Conservation (phyloP, 202 grass and related monocot genomes). For the Hordeum pubiflorum region DNA sequence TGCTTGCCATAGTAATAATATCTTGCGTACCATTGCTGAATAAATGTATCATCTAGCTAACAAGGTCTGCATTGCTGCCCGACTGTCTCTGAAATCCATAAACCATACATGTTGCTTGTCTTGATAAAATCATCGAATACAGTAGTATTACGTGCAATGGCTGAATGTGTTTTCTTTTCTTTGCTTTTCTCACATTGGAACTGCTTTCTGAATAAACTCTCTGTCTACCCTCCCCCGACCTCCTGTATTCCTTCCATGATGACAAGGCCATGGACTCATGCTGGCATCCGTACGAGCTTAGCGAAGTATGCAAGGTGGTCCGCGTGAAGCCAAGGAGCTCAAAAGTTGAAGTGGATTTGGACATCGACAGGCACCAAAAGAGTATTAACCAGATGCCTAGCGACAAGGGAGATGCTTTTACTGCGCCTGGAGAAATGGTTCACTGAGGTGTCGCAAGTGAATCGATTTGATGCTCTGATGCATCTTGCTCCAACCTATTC, state of each 20-base stretch:
- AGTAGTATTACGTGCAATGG: background rate
- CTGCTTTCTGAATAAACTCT: background rate
- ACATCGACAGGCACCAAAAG: constrained; percentile 27
- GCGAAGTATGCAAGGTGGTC: constrained; percentile 69
- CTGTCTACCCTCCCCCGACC: background rate
- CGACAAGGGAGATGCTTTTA: constrained; percentile 26
- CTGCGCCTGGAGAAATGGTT: constrained; percentile 51
- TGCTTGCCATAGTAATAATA: background rate
- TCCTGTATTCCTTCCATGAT: background rate
- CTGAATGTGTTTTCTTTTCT: background rate
- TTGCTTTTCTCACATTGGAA: background rate
- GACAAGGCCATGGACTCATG: constrained; percentile 18
- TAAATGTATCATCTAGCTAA: background rate
- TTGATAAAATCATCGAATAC: background rate
- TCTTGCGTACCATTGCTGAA: background rate
- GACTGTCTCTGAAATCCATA: background rate
- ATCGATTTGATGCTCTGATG: constrained; percentile 48
- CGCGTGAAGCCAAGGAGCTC: constrained; percentile 56
- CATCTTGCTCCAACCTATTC: constrained; percentile 55
- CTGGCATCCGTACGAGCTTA: constrained; percentile 71
- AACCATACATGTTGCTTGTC: background rate
- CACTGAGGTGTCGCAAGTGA: constrained; percentile 49
- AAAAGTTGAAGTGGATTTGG: constrained; percentile 73
- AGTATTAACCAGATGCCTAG: constrained; percentile 22
- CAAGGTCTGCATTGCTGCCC: background rate